phyloP scores from a whole-genome alignment of 2,329 filamentous ascomycete species.

The Alternaria conjuncta region DNA sequence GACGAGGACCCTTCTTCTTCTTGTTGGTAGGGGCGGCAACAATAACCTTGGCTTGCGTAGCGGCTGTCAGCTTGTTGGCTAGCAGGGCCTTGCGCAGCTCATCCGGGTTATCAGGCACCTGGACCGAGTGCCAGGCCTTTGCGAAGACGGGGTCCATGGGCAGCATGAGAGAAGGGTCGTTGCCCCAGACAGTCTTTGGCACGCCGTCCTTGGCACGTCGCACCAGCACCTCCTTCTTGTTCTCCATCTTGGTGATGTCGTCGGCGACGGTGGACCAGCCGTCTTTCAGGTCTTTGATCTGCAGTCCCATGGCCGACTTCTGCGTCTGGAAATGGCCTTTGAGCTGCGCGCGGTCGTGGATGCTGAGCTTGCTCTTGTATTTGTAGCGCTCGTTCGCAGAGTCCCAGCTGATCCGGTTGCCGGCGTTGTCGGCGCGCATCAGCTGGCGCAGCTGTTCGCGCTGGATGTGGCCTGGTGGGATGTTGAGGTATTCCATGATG shows the following conservation, averaged over 20 bases:
- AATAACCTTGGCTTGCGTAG: constrained; percentile 76
- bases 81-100: constrained; percentile 79
- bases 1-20: constrained; percentile 76
- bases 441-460: constrained; percentile 66
- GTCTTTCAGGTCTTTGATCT: constrained; percentile 91
- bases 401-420: constrained; percentile 67
- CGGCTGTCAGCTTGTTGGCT: constrained; percentile 80
- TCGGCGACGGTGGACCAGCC: constrained; percentile 89
- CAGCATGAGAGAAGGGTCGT: constrained; percentile 79
- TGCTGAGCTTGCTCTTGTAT: constrained; percentile 84
- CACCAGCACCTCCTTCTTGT: constrained; percentile 79
- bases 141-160: constrained; percentile 82
- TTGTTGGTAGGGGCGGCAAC: constrained; percentile 66
- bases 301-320: constrained; percentile 78
- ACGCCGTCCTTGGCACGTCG: constrained; percentile 89
- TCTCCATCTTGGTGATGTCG: constrained; percentile 78
- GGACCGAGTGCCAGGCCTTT: constrained; percentile 80
- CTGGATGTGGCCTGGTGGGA: constrained; percentile 67
- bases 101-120: constrained; percentile 72
- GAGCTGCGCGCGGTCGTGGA: constrained; percentile 77
- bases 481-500: constrained; percentile 80
- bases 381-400: constrained; percentile 72
- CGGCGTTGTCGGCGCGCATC: constrained; percentile 63
- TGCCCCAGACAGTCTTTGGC: constrained; percentile 80
- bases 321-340: constrained; percentile 82